phyloP scores from a whole-genome alignment of 345 rosid genomes.

The Citrus mangshanensis region DNA sequence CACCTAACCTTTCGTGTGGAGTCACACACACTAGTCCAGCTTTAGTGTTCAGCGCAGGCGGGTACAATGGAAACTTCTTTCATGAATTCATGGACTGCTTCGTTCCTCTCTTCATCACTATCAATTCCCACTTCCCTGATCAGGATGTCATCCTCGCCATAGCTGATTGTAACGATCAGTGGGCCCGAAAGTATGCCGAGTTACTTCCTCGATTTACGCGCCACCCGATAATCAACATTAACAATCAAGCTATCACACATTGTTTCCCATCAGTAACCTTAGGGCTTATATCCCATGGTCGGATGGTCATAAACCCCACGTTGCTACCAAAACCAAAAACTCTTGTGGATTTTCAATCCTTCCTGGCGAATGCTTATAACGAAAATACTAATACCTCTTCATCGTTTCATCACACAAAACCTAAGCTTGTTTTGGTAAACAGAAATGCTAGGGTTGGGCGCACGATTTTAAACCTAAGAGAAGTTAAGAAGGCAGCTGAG shows the following conservation, averaged over 20 bases:
- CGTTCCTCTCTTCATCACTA: slow-evolving; percentile 38
- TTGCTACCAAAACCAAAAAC: slow-evolving; percentile 12
- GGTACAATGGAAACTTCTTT: slow-evolving; percentile 38
- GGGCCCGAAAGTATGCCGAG: slow-evolving; percentile 25
- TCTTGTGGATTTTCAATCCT: slow-evolving; percentile 19
- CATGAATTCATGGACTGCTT: slow-evolving; percentile 37
- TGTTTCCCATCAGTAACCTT: slow-evolving; percentile 33
- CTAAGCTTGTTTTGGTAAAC: slow-evolving; percentile 18
- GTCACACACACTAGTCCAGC: slow-evolving; percentile 28
- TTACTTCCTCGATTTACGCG: slow-evolving; percentile 10
- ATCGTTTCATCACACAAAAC: neutral
- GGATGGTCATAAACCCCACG: slow-evolving; percentile 23
- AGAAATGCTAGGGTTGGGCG: slow-evolving; percentile 13
- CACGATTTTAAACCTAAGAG: slow-evolving; percentile 15
- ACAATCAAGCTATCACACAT: slow-evolving; percentile 18
- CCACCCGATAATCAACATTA: slow-evolving; percentile 21
- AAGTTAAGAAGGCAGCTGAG: neutral
- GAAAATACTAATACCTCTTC: neutral
- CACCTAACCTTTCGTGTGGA: slow-evolving; percentile 19
- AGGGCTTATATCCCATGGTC: slow-evolving; percentile 35
- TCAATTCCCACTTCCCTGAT: slow-evolving; percentile 18
- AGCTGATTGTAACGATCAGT: slow-evolving; percentile 15
- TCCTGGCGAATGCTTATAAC: slow-evolving; percentile 17
- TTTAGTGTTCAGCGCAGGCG: slow-evolving; percentile 31
- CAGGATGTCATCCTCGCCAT: slow-evolving; percentile 23